phyloP scores from a whole-genome alignment of 108 stramenopile species.

The Pinguiococcus pyrenoidosus region DNA sequence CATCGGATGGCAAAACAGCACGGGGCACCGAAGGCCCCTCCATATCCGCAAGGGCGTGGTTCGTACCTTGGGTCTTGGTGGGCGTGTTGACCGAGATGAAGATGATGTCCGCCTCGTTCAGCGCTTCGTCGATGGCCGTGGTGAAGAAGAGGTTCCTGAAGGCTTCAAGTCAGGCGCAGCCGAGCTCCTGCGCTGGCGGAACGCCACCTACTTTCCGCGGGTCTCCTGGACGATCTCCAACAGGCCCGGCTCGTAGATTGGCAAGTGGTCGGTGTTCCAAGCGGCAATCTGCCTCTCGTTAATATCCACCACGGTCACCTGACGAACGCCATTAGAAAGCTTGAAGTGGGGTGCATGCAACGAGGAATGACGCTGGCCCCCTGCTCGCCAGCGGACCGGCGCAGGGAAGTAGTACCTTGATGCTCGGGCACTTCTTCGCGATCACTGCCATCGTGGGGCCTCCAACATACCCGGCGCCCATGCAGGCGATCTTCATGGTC shows the following conservation, averaged over 20 bases:
- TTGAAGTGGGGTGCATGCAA: too few species aligned
- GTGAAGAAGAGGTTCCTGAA: conserved; percentile 88
- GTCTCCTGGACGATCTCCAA: conserved; percentile 67
- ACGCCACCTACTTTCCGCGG: conserved; percentile 16
- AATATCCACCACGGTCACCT: conserved; percentile 94
- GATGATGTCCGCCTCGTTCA: conserved; percentile 80
- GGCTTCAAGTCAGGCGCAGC: neutral
- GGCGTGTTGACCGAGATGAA: conserved; percentile 99
- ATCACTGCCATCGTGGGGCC: conserved; percentile 99
- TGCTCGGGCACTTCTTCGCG: conserved; percentile 81
- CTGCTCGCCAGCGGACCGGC: neutral
- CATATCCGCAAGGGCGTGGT: neutral
- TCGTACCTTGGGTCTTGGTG: conserved; percentile 76
- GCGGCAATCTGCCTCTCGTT: conserved; percentile 77
- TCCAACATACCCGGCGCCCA: conserved; percentile 98
- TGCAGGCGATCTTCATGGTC: conserved; percentile 85
- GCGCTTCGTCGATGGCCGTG: conserved; percentile 81
- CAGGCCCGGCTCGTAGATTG: conserved; percentile 97
- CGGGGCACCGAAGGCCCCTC: too few species aligned
- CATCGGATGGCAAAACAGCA: too few species aligned
- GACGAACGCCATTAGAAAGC: too few species aligned
- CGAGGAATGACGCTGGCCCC: too few species aligned
- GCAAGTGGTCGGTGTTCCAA: conserved; percentile 85
- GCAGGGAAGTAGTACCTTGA: too few species aligned
- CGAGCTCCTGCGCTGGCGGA: conserved; percentile 1